phyloP scores from a whole-genome alignment of 2,329 filamentous ascomycete genomes.

The Erysiphe neolycopersici region DNA sequence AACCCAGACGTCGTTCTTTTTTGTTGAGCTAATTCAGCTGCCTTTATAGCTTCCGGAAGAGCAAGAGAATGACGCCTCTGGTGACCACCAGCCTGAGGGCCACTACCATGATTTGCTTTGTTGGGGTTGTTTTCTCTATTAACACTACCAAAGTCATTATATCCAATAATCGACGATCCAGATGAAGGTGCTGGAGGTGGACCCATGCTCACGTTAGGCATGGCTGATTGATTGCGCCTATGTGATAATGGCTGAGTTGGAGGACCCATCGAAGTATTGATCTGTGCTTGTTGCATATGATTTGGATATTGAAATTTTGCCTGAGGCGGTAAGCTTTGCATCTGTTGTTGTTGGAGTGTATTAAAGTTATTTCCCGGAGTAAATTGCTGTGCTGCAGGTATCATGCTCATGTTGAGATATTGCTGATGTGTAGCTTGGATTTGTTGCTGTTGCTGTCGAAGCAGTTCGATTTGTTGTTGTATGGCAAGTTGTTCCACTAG shows the following conservation, averaged over 20 bases:
- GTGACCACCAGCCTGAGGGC: constrained; percentile 47
- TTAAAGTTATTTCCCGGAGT: constrained; percentile 45
- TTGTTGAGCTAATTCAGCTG: constrained; percentile 86
- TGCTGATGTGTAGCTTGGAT: constrained; percentile 92
- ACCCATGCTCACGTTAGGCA: constrained; percentile 77
- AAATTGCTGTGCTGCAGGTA: constrained; percentile 61
- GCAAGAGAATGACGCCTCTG: constrained; percentile 86
- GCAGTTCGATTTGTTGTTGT: constrained; percentile 89
- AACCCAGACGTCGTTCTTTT: constrained; percentile 85
- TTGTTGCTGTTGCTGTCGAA: constrained; percentile 95
- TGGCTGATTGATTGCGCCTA: constrained; percentile 91
- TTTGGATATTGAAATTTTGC: constrained; percentile 73
- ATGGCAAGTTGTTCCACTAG: constrained; percentile 92
- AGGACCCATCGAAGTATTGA: constrained; percentile 46
- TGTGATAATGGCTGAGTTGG: constrained; percentile 61
- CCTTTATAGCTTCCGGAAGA: constrained; percentile 88
- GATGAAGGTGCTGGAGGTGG: constrained; percentile 79
- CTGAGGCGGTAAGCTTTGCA: constrained; percentile 54
- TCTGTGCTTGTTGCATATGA: constrained; percentile 47
- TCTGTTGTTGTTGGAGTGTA: constrained; percentile 56
- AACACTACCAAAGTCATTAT: constrained; percentile 53
- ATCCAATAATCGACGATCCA: constrained; percentile 58
- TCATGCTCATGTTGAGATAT: constrained; percentile 92
- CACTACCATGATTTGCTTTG: constrained; percentile 45
- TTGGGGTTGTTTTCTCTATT: constrained; percentile 32